phyloP scores from a whole-genome alignment of 169 alveolate species.

The Plasmodium gonderi region DNA sequence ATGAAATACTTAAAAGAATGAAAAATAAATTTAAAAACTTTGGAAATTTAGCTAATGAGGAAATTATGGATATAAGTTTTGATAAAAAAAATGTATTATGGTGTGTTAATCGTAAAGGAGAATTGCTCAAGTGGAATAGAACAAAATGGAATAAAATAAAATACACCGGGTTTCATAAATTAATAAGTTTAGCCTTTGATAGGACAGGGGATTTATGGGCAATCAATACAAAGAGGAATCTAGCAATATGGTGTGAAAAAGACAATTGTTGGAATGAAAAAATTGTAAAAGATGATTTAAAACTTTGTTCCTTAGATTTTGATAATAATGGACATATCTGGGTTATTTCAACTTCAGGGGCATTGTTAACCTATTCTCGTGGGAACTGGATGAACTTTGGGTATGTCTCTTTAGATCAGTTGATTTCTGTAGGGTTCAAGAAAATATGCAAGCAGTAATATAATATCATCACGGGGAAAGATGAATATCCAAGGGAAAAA shows the following conservation, averaged over 20 bases:
- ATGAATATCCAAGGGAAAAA: not conserved
- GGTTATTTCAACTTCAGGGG: conserved; percentile 63
- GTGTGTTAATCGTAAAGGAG: conserved; percentile 71
- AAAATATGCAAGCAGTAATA: not conserved
- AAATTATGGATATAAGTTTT: conserved; percentile 63
- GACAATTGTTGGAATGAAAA: conserved; percentile 62
- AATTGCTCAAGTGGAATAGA: conserved; percentile 63
- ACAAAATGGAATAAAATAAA: conserved; percentile 48
- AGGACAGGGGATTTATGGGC: conserved; percentile 71
- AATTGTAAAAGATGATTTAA: conserved; percentile 29
- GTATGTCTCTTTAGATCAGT: conserved; percentile 18
- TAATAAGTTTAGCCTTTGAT: conserved; percentile 64
- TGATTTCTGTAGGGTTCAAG: conserved; percentile 56
- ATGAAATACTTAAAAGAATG: conserved; percentile 34
- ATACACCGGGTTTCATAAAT: conserved; percentile 54
- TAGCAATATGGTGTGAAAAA: conserved; percentile 64
- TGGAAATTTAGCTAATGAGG: conserved; percentile 48
- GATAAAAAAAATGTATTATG: conserved; percentile 72
- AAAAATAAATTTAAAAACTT: conserved; percentile 28
- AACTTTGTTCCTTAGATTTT: conserved; percentile 65
- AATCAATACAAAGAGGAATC: conserved; percentile 39
- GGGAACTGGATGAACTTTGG: conserved; percentile 73
- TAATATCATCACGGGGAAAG: no score
- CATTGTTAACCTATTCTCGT: conserved; percentile 49
- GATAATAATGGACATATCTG: conserved; percentile 43